Conservation (phyloP, 345 rosid species). For the Hibiscus syriacus region DNA sequence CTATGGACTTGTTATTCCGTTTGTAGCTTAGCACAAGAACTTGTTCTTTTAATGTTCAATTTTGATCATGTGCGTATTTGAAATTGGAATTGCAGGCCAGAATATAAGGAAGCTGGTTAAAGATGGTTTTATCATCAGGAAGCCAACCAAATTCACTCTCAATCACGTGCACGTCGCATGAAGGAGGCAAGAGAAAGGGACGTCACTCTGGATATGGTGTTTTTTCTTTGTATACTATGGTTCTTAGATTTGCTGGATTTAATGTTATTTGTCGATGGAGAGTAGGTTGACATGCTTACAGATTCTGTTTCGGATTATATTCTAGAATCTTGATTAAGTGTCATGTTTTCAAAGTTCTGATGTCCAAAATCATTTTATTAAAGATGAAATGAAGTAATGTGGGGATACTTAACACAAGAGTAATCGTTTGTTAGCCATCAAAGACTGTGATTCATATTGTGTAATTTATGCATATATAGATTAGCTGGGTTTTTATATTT, state of each 20-base stretch:
- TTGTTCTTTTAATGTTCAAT: neutral
- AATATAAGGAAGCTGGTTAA: constrained; percentile 88
- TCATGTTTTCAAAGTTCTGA: neutral
- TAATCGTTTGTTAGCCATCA: neutral
- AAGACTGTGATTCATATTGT: neutral
- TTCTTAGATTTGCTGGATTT: neutral
- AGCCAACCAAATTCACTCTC: constrained; percentile 96
- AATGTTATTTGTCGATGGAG: neutral
- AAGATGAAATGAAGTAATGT: neutral
- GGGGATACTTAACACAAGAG: neutral
- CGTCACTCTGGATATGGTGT: constrained; percentile 96
- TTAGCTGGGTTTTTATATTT: neutral
- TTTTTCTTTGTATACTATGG: neutral
- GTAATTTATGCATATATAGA: neutral
- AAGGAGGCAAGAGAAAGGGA: constrained; percentile 84
- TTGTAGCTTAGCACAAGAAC: neutral
- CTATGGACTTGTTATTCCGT: neutral
- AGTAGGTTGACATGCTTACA: neutral
- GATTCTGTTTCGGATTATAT: neutral
- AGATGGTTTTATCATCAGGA: constrained; percentile 93
- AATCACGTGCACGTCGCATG: constrained; percentile 76
- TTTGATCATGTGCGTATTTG: neutral
- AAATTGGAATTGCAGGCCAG: constrained; percentile 45
- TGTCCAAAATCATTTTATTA: neutral
- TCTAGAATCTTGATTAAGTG: neutral